Conservation (phyloP, 306 rosid species). For the Herpetospermum pedunculosum region DNA sequence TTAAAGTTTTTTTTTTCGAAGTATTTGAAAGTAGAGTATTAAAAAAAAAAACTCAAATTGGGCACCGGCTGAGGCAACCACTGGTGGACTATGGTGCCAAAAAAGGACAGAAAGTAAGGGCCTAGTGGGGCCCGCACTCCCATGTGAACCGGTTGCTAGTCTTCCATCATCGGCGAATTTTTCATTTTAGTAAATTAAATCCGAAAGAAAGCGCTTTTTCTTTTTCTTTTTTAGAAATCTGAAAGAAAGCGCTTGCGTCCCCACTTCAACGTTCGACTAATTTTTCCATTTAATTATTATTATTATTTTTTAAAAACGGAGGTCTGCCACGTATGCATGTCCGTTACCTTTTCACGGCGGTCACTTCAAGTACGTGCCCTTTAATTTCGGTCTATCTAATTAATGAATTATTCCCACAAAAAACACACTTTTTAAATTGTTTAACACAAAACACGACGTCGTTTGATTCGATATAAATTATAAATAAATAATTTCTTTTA, state of each 20-base stretch:
- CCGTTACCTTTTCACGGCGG: slow-evolving; percentile 2
- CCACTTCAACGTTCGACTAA: slow-evolving; percentile 5
- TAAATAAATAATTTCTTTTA: neutral
- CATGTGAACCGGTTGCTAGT: slow-evolving; percentile 3
- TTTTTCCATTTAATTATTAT: neutral
- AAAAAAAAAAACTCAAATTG: neutral
- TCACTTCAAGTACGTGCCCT: slow-evolving; percentile 4
- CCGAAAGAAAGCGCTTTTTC: neutral
- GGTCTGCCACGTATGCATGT: slow-evolving; percentile 1
- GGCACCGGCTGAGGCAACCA: neutral
- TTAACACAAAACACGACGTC: neutral
- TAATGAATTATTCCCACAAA: neutral
- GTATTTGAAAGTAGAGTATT: too few species aligned
- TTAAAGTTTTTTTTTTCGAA: too few species aligned
- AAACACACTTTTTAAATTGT: too few species aligned
- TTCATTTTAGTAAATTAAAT: neutral
- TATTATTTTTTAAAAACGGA: too few species aligned
- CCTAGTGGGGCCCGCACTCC: neutral
- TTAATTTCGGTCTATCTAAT: neutral
- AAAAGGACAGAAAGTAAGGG: neutral
- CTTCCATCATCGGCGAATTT: neutral
- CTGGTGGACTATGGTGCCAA: neutral
- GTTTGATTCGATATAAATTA: neutral
- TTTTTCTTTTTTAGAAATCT: neutral
- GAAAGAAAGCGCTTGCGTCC: neutral